phyloP scores from a whole-genome alignment of 441 rosid species.

The Flueggea neowawraea region DNA sequence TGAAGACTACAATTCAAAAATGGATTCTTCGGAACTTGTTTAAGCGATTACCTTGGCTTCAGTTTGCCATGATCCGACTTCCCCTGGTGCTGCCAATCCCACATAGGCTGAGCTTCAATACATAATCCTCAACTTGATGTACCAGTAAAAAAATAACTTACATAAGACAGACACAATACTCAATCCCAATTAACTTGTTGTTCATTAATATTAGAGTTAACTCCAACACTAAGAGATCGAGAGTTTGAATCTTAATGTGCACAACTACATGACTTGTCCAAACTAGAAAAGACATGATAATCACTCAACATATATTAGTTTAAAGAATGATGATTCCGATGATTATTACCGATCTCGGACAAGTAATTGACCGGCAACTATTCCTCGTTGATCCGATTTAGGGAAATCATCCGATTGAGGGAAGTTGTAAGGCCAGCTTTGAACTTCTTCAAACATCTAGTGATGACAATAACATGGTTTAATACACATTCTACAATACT shows the following conservation, averaged over 20 bases:
- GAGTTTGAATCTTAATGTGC: no score
- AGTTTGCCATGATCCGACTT: constrained; percentile 76
- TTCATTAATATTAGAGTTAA: no score
- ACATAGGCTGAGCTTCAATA: constrained; percentile 47
- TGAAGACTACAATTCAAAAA: background rate
- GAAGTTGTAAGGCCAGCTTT: constrained; percentile 76
- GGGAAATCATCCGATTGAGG: constrained; percentile 61
- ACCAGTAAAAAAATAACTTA: constrained; percentile 24
- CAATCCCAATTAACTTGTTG: no score
- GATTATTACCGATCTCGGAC: constrained; percentile 47
- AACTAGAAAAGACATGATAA: background rate
- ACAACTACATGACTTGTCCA: no score
- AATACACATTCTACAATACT: no score
- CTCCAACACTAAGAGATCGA: no score
- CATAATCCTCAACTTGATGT: constrained; percentile 24
- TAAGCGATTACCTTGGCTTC: constrained; percentile 48
- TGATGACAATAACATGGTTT: background rate
- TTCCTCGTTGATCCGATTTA: constrained; percentile 48
- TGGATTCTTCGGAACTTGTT: background rate
- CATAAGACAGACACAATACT: no score
- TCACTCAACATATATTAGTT: background rate
- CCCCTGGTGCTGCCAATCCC: constrained; percentile 75
- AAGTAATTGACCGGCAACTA: constrained; percentile 55
- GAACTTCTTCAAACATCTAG: constrained; percentile 48
- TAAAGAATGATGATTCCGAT: no score